Evolutionary conservation across 257 asterid genomes (phyloP).

Genomic region (Solanum pennellii): DNA sequence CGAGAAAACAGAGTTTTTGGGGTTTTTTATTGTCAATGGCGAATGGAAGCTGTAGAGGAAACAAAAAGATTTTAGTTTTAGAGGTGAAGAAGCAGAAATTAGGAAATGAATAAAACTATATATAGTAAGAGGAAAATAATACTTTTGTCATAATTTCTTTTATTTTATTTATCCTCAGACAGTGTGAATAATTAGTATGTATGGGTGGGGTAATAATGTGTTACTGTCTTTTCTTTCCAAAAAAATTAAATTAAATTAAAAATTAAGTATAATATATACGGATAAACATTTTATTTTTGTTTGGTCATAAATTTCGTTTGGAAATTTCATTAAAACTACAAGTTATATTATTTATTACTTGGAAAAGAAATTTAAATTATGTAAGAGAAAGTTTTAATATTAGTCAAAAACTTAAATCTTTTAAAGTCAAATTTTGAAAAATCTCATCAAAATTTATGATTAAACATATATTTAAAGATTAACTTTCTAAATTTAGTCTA

Average conservation of each 20-base stretch:
- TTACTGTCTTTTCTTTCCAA: background rate
- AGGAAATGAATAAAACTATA: background rate
- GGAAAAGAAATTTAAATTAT: background rate
- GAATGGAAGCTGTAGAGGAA: background rate
- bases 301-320: background rate
- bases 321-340: no score
- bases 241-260: no score
- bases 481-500: background rate
- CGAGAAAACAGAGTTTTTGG: background rate
- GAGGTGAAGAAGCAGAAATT: background rate
- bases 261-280: no score
- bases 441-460: background rate
- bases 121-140: background rate
- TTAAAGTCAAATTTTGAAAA: background rate
- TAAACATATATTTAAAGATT: background rate
- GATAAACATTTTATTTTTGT: no score
- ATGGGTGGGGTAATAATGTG: background rate
- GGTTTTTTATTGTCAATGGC: background rate
- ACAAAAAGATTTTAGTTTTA: background rate
- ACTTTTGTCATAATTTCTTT: background rate
- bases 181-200: background rate
- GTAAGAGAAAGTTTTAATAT: background rate
- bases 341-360: background rate
- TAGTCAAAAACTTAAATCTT: fast-evolving
- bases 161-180: background rate